Evolutionary conservation across 2,329 filamentous ascomycete species (phyloP).

Genomic region (Diaporthe sp.): DNA sequence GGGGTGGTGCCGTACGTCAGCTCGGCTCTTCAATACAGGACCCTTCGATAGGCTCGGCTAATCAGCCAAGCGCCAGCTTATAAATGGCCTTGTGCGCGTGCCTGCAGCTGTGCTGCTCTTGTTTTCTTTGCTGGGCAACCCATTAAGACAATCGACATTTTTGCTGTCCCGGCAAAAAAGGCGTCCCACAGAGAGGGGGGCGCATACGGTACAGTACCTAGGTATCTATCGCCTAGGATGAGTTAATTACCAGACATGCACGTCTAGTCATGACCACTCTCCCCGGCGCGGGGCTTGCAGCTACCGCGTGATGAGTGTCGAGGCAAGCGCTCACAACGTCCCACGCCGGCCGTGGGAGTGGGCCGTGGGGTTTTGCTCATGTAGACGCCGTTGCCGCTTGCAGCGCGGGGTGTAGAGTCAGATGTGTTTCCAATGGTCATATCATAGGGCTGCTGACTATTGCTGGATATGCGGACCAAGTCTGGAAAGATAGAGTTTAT

Average conservation of each 20-base stretch:
- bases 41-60: too few relatives aligned
- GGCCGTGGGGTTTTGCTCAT: neutral
- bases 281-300: neutral
- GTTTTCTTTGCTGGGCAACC: too few relatives aligned
- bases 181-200: too few relatives aligned
- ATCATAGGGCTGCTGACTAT: neutral
- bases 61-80: too few relatives aligned
- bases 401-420: neutral
- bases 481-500: neutral
- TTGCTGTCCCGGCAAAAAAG: too few relatives aligned
- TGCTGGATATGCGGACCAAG: neutral
- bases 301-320: neutral
- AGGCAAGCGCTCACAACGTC: neutral
- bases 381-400: slow-evolving; percentile 8
- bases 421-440: neutral
- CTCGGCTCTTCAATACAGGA: too few relatives aligned
- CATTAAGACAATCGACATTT: too few relatives aligned
- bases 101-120: too few relatives aligned
- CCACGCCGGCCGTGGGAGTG: neutral
- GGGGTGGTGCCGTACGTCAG: too few relatives aligned
- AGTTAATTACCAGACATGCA: neutral
- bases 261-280: neutral
- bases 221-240: too few relatives aligned
- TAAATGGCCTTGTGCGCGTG: too few relatives aligned
- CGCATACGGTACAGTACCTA: too few relatives aligned